Percentiles rank a stretch among this genome's conserved stretches.
These are phyloP conservation scores for Echria macrotheca DNA, from an alignment of 495 filamentous ascomycete species.

Conservation along the genomic window DNA sequence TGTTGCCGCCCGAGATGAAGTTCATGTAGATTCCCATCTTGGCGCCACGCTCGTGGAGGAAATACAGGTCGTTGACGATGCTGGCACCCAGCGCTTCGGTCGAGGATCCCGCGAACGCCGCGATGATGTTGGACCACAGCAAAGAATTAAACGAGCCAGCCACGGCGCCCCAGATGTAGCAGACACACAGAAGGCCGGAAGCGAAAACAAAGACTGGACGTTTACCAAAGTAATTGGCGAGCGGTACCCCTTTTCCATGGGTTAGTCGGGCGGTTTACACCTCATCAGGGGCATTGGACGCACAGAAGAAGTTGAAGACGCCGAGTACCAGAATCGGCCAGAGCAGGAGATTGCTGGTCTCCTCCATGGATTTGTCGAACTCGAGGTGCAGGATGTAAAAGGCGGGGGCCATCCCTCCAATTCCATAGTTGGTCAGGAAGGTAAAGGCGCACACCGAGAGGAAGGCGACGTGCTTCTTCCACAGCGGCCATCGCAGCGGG, in stretches of 20 bases:
- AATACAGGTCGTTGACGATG: constrained; percentile 39
- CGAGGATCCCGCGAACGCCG: constrained; percentile 34
- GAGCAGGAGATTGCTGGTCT: constrained; percentile 27
- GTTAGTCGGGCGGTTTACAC: too few species aligned
- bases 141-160: constrained; percentile 27
- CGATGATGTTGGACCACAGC: constrained; percentile 31
- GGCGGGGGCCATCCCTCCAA: constrained; percentile 27
- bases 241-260: too few species aligned
- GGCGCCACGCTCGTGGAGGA: constrained; percentile 37
- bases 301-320: constrained; percentile 47
- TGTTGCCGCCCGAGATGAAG: constrained; percentile 36
- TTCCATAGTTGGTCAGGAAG: constrained; percentile 40
- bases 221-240: constrained; percentile 51
- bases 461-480: constrained; percentile 32
- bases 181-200: constrained; percentile 28
- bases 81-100: constrained; percentile 34
- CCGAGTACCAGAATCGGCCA: constrained; percentile 33
- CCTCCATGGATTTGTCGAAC: constrained; percentile 21
- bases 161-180: constrained; percentile 28
- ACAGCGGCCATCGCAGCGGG: constrained; percentile 28
- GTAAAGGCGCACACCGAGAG: constrained; percentile 27
- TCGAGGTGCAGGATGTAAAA: constrained; percentile 26
- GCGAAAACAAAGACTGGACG: constrained; percentile 47
- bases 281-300: too few species aligned
- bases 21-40: constrained; percentile 38